Base-by-base conservation (phyloP, 2,329 filamentous ascomycete species). In the Bipolaris victoriae region DNA sequence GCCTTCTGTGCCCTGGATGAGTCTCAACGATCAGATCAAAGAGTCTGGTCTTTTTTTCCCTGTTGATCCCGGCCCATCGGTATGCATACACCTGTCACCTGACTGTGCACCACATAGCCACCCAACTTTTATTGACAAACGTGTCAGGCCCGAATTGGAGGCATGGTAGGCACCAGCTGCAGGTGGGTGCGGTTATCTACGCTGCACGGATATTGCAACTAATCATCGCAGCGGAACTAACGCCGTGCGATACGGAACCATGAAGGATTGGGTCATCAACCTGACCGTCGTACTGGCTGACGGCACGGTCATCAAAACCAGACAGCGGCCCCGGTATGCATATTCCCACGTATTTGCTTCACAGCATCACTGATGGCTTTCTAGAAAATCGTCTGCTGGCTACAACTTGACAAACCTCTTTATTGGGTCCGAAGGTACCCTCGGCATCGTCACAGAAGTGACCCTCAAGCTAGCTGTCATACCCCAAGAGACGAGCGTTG, bases 1-100 rank as follows among this genome's bases (percentile, higher is more conserved):
- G 74, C 93, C 93, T 3, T 90, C 90, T 6, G 88, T 97, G 9
- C 89, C 90, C n/a, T 97, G 92, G 92, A 92, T 96, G 84, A 87
- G 90, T 50, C 79, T 97, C 56, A 97, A 97, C 68, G 86, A 89
- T 63, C 82, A 87, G 47, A 87, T 90, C 69, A 86, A 89, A 76
- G 82, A 85, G 37, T 88, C 86, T 3, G 91, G 91, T 0, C 84
- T 97, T 1, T 97, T 97, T 79, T 96, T 97, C 72, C 93, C 93
- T 1, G 88, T 96, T 11, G 93, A 97, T 69, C 93, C 93, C 11
- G 90, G 90, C 73, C 88, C 88, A 36, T 79, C 77, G 20, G 75
- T 77, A 65, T 65, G 74, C 35, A 16, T 26, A 29, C 18, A 43
- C 44, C 11, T 29, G 44, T 39, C 24, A 37, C 26, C 11, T 29